Percentiles rank a stretch among this genome's conserved stretches.
Evolutionary conservation across 2,329 filamentous ascomycete genomes (phyloP).

Genomic region (Colletotrichum lupini): DNA sequence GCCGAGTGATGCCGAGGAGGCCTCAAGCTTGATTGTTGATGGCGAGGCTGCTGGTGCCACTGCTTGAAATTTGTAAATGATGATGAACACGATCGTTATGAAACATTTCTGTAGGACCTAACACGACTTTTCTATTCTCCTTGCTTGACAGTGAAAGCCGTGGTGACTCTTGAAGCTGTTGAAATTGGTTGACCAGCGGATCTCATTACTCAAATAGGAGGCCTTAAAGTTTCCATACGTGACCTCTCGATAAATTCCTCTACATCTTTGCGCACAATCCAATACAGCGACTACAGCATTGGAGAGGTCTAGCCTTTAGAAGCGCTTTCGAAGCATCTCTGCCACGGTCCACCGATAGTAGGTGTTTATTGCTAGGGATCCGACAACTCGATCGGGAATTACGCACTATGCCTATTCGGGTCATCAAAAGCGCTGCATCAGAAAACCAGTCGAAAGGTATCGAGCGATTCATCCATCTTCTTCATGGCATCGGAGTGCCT

Average conservation of each 20-base stretch:
- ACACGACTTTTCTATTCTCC: neutral
- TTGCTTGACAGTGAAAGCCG: fast-evolving
- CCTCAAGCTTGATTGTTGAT: conserved; percentile 41
- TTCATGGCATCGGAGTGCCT: neutral
- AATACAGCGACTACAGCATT: fast-evolving
- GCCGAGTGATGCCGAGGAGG: conserved; percentile 44
- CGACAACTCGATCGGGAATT: neutral
- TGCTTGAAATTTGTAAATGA: conserved; percentile 32
- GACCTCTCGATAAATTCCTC: too few relatives aligned
- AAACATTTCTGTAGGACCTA: neutral
- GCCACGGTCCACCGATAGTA: too few relatives aligned
- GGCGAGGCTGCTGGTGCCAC: conserved; percentile 45
- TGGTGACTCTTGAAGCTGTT: too few relatives aligned
- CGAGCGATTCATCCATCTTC: neutral
- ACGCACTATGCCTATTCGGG: neutral
- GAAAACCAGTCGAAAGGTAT: neutral
- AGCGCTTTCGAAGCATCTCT: too few relatives aligned
- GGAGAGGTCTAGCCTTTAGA: too few relatives aligned
- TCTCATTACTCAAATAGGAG: too few relatives aligned
- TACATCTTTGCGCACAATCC: too few relatives aligned
- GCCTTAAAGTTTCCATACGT: too few relatives aligned
- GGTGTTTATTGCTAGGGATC: neutral
- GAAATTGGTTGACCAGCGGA: too few relatives aligned
- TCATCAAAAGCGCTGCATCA: neutral
- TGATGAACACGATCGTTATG: neutral